Conservation (phyloP, 768 basidiomycete species). For the Bullera alba region DNA sequence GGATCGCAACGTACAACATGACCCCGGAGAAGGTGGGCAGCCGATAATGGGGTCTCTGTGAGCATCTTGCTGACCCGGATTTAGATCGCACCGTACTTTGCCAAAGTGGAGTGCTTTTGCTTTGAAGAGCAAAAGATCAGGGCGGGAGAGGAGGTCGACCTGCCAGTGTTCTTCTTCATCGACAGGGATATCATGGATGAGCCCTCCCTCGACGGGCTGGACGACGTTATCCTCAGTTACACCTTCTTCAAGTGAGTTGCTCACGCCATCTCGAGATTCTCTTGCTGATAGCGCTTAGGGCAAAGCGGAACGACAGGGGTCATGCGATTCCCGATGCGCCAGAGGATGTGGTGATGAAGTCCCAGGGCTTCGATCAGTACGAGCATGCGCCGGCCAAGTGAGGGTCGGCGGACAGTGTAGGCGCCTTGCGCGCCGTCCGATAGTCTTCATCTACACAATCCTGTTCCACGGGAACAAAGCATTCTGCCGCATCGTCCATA, state of each 20-base stretch:
- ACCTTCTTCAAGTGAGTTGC: conserved; percentile 90
- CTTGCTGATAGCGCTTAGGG: conserved; percentile 51
- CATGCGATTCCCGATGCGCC: conserved; percentile 85
- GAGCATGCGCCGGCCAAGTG: conserved; percentile 35
- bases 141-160: conserved; percentile 93
- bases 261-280: background rate
- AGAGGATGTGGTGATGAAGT: conserved; percentile 68
- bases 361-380: conserved; percentile 56
- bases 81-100: conserved; percentile 95
- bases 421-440: too few species aligned
- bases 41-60: background rate
- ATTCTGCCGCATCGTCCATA: too few species aligned
- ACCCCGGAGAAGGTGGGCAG: conserved; percentile 88
- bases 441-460: too few species aligned
- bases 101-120: conserved; percentile 99
- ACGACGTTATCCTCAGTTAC: conserved; percentile 89
- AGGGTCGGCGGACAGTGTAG: too few species aligned
- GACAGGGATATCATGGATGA: conserved; percentile 96
- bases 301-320: conserved; percentile 73
- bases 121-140: conserved; percentile 96
- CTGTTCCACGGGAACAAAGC: too few species aligned
- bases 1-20: conserved; percentile 98
- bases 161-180: conserved; percentile 97
- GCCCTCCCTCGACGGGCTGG: conserved; percentile 73
- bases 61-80: conserved; percentile 5